A percentile compares a stretch with the other conserved stretches of the same genome.
phyloP scores from a whole-genome alignment of 1,284 basidiomycete species.

The Moesziomyces sp. region DNA sequence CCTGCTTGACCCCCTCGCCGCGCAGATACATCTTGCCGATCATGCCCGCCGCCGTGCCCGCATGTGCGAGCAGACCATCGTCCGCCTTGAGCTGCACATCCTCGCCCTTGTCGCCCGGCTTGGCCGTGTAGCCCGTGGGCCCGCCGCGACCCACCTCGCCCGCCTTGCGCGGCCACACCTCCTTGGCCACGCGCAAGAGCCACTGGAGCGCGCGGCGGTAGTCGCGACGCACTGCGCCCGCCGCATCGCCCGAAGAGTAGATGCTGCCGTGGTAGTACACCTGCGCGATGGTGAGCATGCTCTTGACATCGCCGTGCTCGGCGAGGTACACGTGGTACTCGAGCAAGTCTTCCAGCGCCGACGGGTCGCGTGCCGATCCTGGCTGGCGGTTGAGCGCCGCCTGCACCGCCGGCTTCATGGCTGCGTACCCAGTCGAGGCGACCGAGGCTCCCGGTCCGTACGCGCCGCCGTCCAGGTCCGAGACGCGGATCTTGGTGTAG shows the following conservation, averaged over 20 bases:
- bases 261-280: constrained; percentile 65
- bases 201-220: constrained; percentile 48
- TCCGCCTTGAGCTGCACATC: constrained; percentile 53
- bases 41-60: constrained; percentile 56
- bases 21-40: constrained; percentile 92
- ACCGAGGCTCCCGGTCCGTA: constrained; percentile 93
- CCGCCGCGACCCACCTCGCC: constrained; percentile 47
- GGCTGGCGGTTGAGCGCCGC: constrained; percentile 71
- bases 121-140: constrained; percentile 38
- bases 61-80: constrained; percentile 27
- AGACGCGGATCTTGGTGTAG: constrained; percentile 82
- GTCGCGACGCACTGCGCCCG: constrained; percentile 59
- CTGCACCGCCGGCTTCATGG: constrained; percentile 79
- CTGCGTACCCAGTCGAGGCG: constrained; percentile 75
- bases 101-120: constrained; percentile 44
- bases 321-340: constrained; percentile 71
- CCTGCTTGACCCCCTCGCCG: constrained; percentile 87
- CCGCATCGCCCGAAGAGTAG: constrained; percentile 55
- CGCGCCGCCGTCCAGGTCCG: constrained; percentile 87
- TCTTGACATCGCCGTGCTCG: constrained; percentile 47
- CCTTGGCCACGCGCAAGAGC: constrained; percentile 41
- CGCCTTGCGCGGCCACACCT: constrained; percentile 62
- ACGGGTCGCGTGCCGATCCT: constrained; percentile 40
- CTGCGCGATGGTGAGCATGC: constrained; percentile 52
- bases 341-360: constrained; percentile 78